A percentile compares a stretch with the other conserved stretches of the same genome.
Conservation (phyloP, 345 rosid species). For the Euphorbia tirucalli region DNA sequence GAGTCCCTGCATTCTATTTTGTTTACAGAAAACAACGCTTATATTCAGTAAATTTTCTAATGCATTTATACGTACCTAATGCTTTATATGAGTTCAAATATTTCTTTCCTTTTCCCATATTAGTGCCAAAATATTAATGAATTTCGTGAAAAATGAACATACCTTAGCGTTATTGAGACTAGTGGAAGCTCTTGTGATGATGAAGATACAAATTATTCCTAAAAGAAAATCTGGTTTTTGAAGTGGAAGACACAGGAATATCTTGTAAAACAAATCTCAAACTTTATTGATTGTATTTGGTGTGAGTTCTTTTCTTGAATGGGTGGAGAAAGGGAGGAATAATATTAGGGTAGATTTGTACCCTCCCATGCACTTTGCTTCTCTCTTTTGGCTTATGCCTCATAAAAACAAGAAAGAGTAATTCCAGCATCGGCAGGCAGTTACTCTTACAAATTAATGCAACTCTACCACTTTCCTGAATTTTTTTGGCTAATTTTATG, state of each 20-base stretch:
- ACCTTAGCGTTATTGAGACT: constrained; percentile 18
- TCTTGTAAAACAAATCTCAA: constrained; percentile 11
- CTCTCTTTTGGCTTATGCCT: background rate
- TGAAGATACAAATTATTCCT: constrained; percentile 14
- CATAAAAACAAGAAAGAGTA: background rate
- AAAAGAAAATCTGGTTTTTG: background rate
- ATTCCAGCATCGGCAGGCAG: too few relatives aligned
- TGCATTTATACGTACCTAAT: background rate
- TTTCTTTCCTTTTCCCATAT: too few relatives aligned
- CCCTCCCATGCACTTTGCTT: constrained; percentile 21
- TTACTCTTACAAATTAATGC: too few relatives aligned
- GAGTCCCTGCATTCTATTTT: constrained; percentile 43
- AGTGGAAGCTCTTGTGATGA: constrained; percentile 10
- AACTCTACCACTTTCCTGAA: too few relatives aligned
- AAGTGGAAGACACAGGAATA: constrained; percentile 24
- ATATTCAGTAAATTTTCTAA: background rate
- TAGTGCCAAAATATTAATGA: background rate
- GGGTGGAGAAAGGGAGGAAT: constrained; percentile 11
- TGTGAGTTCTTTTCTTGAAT: constrained; percentile 40
- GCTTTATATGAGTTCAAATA: too few relatives aligned
- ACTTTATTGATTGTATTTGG: constrained; percentile 14
- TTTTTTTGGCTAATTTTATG: too few relatives aligned
- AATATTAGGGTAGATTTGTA: background rate
- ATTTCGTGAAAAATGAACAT: background rate
- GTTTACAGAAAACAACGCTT: background rate